These are phyloP conservation scores for Calocybe indica DNA, from an alignment of 768 basidiomycete species.

Conservation along the genomic window DNA sequence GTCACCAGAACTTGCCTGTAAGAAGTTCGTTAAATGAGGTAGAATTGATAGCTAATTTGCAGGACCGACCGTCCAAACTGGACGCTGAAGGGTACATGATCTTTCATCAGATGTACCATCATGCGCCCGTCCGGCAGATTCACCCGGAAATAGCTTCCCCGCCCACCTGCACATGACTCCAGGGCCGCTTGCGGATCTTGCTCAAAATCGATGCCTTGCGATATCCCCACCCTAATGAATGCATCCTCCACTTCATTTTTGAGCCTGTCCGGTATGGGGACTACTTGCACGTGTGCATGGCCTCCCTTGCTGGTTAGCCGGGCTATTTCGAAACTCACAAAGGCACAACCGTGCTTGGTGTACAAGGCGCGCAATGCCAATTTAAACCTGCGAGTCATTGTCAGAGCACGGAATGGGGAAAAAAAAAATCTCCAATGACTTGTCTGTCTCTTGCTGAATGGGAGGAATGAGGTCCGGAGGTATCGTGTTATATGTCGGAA, in stretches of 20 bases:
- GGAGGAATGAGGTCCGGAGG: constrained; percentile 71
- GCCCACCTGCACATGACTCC: constrained; percentile 41
- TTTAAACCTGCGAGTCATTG: constrained; percentile 56
- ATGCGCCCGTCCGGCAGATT: constrained; percentile 83
- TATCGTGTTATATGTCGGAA: constrained; percentile 80
- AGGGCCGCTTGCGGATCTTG: constrained; percentile 61
- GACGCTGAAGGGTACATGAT: constrained; percentile 73
- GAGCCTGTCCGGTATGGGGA: constrained; percentile 67
- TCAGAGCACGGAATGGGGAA: constrained; percentile 2
- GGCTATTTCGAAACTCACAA: constrained; percentile 86
- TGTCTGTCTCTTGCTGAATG: constrained; percentile 77
- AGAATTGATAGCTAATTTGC: background rate
- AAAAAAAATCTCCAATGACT: constrained; percentile 31
- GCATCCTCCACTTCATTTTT: constrained; percentile 59
- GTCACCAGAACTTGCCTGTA: constrained; percentile 75
- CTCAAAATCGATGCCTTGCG: constrained; percentile 70
- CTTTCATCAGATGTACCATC: constrained; percentile 82
- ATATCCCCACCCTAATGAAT: constrained; percentile 67
- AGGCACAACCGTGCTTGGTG: constrained; percentile 56
- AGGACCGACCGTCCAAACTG: constrained; percentile 86
- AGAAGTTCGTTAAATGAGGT: constrained; percentile 5
- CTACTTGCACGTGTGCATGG: constrained; percentile 88
- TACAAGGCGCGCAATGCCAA: constrained; percentile 67
- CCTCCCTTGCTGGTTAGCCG: constrained; percentile 81
- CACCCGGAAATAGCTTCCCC: constrained; percentile 82